Evolutionary conservation across 2,329 filamentous ascomycete species (phyloP).

Genomic region (Epichloe glyceriae): DNA sequence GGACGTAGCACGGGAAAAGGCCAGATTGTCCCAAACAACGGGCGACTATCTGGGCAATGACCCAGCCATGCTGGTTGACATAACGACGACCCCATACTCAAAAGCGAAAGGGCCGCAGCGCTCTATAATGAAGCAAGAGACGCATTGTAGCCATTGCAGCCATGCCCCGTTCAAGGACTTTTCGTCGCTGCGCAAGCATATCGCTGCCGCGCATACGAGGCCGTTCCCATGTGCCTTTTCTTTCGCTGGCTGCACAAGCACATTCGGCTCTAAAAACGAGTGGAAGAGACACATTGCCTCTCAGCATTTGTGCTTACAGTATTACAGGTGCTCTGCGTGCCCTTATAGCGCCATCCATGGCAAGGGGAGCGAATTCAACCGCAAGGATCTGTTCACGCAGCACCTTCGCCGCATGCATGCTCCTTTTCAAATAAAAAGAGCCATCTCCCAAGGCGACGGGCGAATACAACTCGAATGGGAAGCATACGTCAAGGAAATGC

Average conservation of each 20-base stretch:
- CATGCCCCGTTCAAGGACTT: conserved; percentile 55
- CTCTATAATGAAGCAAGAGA: conserved; percentile 45
- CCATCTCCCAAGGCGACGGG: conserved; percentile 42
- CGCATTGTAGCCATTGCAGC: conserved; percentile 46
- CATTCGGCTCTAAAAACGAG: conserved; percentile 88
- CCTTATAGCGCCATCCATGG: conserved; percentile 40
- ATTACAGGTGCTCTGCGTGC: conserved; percentile 51
- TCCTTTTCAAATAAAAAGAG: conserved; percentile 49
- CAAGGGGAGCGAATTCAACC: conserved; percentile 66
- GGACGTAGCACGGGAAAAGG: conserved; percentile 15
- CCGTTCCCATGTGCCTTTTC: conserved; percentile 79
- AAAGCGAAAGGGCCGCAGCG: conserved; percentile 31
- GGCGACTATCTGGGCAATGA: conserved; percentile 19
- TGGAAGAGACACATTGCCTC: conserved; percentile 94
- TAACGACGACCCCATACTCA: conserved; percentile 14
- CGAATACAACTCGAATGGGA: conserved; percentile 52
- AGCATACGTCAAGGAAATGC: conserved; percentile 54
- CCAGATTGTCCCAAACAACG: conserved; percentile 19
- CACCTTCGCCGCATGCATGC: conserved; percentile 91
- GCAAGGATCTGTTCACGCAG: conserved; percentile 91
- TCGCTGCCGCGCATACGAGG: conserved; percentile 54
- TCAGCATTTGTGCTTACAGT: conserved; percentile 65
- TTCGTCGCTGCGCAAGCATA: conserved; percentile 52
- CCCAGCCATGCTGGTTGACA: conserved; percentile 12
- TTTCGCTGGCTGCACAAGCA: conserved; percentile 69